A percentile compares a stretch with the other conserved stretches of the same genome.
Conservation (phyloP, 1,284 basidiomycete genomes). For the Microbotryum intermedium region DNA sequence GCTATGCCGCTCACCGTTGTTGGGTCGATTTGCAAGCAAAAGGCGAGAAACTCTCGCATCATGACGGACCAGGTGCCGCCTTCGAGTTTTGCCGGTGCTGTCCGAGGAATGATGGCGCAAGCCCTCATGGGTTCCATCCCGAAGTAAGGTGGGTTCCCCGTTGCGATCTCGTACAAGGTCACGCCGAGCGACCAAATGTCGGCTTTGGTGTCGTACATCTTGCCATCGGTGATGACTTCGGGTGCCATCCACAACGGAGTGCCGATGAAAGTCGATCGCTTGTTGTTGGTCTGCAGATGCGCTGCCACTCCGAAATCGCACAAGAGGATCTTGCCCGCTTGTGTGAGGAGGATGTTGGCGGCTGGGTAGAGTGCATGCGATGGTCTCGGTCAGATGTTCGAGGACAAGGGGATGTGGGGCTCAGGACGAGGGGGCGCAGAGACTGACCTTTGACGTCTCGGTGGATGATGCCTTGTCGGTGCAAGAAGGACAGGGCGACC, state of each 20-base stretch:
- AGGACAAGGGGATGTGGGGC: not conserved
- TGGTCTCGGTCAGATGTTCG: too few relatives aligned
- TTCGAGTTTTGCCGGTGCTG: conserved; percentile 76
- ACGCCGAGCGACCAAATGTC: conserved; percentile 97
- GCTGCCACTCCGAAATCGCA: conserved; percentile 97
- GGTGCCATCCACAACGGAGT: conserved; percentile 99
- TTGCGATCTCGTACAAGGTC: conserved; percentile 88
- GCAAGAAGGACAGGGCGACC: conserved; percentile 73
- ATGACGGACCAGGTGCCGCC: conserved; percentile 65
- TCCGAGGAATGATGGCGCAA: conserved; percentile 79
- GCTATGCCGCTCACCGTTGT: conserved; percentile 51
- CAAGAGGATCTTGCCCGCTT: conserved; percentile 78
- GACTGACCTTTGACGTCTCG: conserved; percentile 72
- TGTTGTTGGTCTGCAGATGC: conserved; percentile 72
- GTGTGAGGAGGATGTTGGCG: conserved; percentile 85
- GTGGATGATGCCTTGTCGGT: conserved; percentile 90
- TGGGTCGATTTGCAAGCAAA: conserved; percentile 77
- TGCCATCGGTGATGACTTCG: conserved; percentile 80
- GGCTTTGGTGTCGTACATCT: conserved; percentile 85
- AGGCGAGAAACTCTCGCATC: conserved; percentile 80
- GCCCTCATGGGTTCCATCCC: conserved; percentile 63
- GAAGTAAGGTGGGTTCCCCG: conserved; percentile 76
- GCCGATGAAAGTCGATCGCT: conserved; percentile 87
- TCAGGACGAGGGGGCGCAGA: not conserved
- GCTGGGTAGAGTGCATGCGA: conserved; percentile 43